Evolutionary conservation across 345 rosid genomes (phyloP), one percentile per base, ranked within the genome.

Genomic region (Schrenkiella parvula): DNA sequence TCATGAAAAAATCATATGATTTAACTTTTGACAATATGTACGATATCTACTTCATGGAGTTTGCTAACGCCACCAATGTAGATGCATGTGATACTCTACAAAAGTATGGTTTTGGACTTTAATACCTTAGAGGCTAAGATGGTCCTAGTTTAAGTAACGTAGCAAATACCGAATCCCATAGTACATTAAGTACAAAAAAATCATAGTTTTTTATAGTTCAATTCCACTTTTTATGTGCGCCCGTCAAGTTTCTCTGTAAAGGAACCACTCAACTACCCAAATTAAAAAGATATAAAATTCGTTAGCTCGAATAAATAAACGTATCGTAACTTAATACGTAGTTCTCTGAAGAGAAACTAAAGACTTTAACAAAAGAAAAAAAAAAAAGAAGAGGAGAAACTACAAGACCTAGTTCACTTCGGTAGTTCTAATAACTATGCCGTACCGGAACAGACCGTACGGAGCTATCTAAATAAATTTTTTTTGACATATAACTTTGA

Each of bases 151-250:
- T 32, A 64, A 46, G 51, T 39, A 66, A 66, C 57, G 67, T 47
- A 66, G 25, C 42, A 66, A 57, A 59, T 66, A 74, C 66, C 67
- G 51, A 57, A 56, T 56, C 66, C 39, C 59, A 21, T 43, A 57
- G 72, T 66, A 57, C 78, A 56, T 66, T 8, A 34, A 23, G 65
- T 73, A 64, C 59, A 29, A 23, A 18, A 47, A 50, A 35, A 5
- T 12, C 39, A 22, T 37, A 8, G n/a, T n/a, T 7, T 59, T 51
- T 23, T 47, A 11, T 14, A 38, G 35, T 51, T 28, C 37, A 61
- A 61, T 22, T 60, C 37, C 32, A 41, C 6, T 60, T 60, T 60
- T 34, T 17, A 13, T 71, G 34, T 61, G 34, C 32, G 34, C 42
- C 48, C 68, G 41, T 39, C 42, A 61, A 39, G 39, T 17, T 60